Evolutionary conservation across 495 filamentous ascomycete species (phyloP), one percentile per base, ranked within the genome.

Genomic region (Tuber borchii): DNA sequence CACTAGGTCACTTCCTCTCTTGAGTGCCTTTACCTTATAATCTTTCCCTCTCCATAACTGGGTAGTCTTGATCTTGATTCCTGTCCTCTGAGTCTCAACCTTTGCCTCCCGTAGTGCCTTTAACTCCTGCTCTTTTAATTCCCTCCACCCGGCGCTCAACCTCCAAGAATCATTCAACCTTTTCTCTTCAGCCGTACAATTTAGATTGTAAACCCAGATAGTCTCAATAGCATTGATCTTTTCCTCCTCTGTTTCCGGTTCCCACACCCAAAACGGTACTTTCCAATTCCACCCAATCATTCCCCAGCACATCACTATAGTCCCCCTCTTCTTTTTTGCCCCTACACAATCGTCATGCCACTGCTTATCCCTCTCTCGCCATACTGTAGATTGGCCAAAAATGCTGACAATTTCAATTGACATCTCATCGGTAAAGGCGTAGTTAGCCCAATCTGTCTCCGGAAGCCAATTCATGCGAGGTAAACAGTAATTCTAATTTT

Each of bases 401-500:
- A 26, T 2, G 1, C n/a, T 4, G 2, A 68, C 73, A 39, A 46
- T 22, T 46, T 51, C 70, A 3, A 70, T 70, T 1, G 22, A n/a
- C 65, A 74, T 74, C 37, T 70, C 73, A 48, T 74, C 40, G 0
- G 73, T 75, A 26, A n/a, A 75, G 2, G 39, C 43, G 12, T 75
- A 51, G 20, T 51, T 51, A 0, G 20, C 46, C 46, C 46, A 51
- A n/a, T 51, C 46, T 0, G 0, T 51, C 22, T 51, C 46, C 6
- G 19, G 20, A 7, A n/a, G 20, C 46, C 20, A 51, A 51, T 45
- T 5, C 43, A 45, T 10, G 5, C 43, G 14, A 7, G 43, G 43
- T 1, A 45, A 1, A 16, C 43, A 45, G 12, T 12, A 45, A 45
- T 45, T 45, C 43, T 45, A 45, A 45, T 45, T 1, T 45, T 12